Base-by-base conservation (phyloP, 2,329 filamentous ascomycete genomes). In the Ophidiomyces ophidiicola region DNA sequence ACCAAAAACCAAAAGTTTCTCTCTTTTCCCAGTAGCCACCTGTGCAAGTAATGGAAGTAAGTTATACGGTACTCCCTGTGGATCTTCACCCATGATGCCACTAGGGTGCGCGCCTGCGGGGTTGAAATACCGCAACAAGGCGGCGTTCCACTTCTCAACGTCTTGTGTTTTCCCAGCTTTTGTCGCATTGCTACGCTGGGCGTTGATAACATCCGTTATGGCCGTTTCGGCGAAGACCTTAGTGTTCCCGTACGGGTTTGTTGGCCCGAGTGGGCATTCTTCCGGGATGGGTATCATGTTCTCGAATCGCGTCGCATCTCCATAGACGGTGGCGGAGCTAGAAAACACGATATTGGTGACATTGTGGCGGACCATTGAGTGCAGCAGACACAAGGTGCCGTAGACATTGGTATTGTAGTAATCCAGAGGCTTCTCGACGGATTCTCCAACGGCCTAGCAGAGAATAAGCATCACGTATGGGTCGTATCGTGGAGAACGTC, bases 201-300 rank as follows among this genome's bases (percentile, higher is more conserved):
- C 82, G 43, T 82, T 80, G 63, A 96, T 74, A 54, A 84, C 78
- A 63, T 98, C 90, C 50, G 80, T 86, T 60, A 98, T 94, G 62
- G 94, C 79, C 50, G 71, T 74, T 70, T 98, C 90, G 47, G 94
- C 86, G 50, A 80, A 82, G 55, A 83, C 80, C 71, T 98, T 98
- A 48, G 90, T 98, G 64, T 85, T 85, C 47, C 90, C 92, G 65
- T 98, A 98, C 18, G 88, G 86, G 71, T 96, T 98, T 50, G 90
- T 98, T 10, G 90, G 85, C 36, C 86, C 88, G 47, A 93, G 84
- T 44, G 92, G 90, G 72, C 90, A 98, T 63, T 83, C 71, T 68
- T 98, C 90, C 36, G 90, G 90, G 56, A 98, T 98, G 48, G 90
- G 90, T 50, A 98, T 98, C 90, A 98, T 98, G 72, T 92, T 81